Conservation (phyloP, 768 basidiomycete genomes). For the Tricholomella constricta region DNA sequence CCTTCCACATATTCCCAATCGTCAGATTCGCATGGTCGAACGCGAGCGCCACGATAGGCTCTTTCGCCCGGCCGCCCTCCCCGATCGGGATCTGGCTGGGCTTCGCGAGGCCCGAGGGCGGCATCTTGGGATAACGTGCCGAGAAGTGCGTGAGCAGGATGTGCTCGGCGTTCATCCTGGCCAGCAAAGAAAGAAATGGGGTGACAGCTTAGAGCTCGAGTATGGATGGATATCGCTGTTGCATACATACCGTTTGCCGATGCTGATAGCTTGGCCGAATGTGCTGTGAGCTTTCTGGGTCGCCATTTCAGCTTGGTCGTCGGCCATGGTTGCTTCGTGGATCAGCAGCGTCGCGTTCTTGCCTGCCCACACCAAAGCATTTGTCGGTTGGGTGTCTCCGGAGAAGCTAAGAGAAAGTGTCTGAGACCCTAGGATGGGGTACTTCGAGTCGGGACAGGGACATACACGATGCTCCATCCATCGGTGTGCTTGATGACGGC, state of each 20-base stretch:
- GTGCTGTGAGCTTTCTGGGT: constrained; percentile 84
- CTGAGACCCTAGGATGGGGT: constrained; percentile 29
- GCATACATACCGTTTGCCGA: constrained; percentile 70
- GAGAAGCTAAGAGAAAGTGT: constrained; percentile 66
- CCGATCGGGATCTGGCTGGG: constrained; percentile 6
- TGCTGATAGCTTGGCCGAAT: constrained; percentile 80
- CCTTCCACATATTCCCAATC: constrained; percentile 85
- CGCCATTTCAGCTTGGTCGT: constrained; percentile 79
- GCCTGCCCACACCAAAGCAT: constrained; percentile 66
- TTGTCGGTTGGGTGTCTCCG: constrained; percentile 84
- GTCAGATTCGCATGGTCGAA: constrained; percentile 78
- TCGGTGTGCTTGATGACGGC: constrained; percentile 64
- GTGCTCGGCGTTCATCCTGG: constrained; percentile 87
- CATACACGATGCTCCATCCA: constrained; percentile 80
- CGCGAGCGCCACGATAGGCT: constrained; percentile 68
- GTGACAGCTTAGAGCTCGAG: constrained; percentile 5
- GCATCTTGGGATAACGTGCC: constrained; percentile 88
- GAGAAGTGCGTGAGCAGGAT: constrained; percentile 96
- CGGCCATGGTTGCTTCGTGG: constrained; percentile 92
- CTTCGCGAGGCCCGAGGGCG: constrained; percentile 45
- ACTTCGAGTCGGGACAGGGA: too few species aligned
- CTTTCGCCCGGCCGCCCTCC: constrained; percentile 9
- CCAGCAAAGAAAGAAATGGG: neutral
- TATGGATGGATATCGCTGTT: constrained; percentile 26
- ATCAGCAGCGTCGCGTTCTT: constrained; percentile 76